phyloP scores from a whole-genome alignment of 2,329 filamentous ascomycete species.

The Xylariaceae sp. region DNA sequence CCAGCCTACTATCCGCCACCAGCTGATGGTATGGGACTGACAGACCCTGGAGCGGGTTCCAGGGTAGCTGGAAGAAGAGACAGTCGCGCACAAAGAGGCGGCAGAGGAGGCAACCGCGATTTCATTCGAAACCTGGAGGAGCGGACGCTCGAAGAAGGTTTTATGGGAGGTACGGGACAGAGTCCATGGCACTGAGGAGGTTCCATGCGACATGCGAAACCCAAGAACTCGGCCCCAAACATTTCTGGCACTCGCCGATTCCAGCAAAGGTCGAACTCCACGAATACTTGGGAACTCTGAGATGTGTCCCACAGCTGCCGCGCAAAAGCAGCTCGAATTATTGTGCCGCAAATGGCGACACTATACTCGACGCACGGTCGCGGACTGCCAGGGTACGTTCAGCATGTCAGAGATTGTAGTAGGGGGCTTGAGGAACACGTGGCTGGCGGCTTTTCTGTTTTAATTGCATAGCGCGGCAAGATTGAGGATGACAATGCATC shows the following conservation, averaged over 20 bases:
- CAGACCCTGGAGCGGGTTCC: slow-evolving; percentile 53
- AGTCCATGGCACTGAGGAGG: slow-evolving; percentile 62
- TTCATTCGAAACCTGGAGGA: slow-evolving; percentile 96
- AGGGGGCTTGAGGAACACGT: slow-evolving; percentile 13
- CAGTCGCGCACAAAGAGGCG: slow-evolving; percentile 62
- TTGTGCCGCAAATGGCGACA: too few relatives aligned
- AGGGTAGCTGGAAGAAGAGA: slow-evolving; percentile 66
- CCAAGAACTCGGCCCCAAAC: slow-evolving; percentile 3
- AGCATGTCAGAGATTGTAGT: background rate
- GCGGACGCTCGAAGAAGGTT: slow-evolving; percentile 88
- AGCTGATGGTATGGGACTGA: slow-evolving; percentile 69
- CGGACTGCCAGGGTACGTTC: too few relatives aligned
- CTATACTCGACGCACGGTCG: too few relatives aligned
- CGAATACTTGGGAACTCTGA: slow-evolving; percentile 1
- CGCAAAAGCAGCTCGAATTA: too few relatives aligned
- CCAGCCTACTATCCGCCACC: slow-evolving; percentile 96
- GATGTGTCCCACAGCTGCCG: background rate
- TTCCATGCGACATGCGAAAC: slow-evolving; percentile 5
- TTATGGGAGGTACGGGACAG: slow-evolving; percentile 60
- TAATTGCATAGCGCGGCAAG: slow-evolving; percentile 7
- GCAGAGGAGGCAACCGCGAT: slow-evolving; percentile 62
- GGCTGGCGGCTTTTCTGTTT: slow-evolving; percentile 6
- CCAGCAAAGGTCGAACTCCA: slow-evolving; percentile 7
- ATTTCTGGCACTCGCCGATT: slow-evolving; percentile 4
- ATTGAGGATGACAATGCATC: slow-evolving; percentile 9